Conservation (phyloP, 192 early-diverging fungal genomes). For the Coemansia sp. region DNA sequence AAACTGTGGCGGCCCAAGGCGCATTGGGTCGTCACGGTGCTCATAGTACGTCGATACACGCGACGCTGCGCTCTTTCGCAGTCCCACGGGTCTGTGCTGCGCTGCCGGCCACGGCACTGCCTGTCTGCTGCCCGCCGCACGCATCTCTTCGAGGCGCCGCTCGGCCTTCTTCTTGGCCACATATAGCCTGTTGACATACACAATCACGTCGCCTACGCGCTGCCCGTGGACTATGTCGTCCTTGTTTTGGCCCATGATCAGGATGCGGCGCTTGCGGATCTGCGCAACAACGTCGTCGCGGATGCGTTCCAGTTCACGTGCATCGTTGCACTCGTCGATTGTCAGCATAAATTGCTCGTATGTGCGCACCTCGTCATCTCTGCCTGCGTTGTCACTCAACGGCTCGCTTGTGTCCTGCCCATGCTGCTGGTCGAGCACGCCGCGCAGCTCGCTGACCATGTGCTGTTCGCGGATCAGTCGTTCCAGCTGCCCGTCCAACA, state of each 20-base stretch:
- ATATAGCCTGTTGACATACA: conserved; percentile 72
- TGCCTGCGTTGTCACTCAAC: conserved; percentile 1
- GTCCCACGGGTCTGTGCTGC: not conserved
- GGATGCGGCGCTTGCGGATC: conserved; percentile 61
- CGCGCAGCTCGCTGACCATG: conserved; percentile 68
- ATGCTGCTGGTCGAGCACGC: conserved; percentile 64
- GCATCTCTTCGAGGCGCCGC: conserved; percentile 59
- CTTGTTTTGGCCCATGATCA: conserved; percentile 57
- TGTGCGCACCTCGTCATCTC: conserved; percentile 22
- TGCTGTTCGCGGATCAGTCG: conserved; percentile 53
- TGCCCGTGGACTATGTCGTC: conserved; percentile 80
- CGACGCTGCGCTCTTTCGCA: not conserved
- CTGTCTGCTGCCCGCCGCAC: conserved; percentile 3
- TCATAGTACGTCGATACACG: conserved; percentile 46
- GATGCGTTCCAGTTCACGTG: conserved; percentile 61
- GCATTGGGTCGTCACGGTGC: conserved; percentile 41
- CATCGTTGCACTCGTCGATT: conserved; percentile 65
- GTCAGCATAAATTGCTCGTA: conserved; percentile 75
- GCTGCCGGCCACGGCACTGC: not conserved
- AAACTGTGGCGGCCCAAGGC: conserved; percentile 48
- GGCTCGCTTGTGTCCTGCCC: no score
- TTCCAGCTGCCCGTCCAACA: conserved; percentile 59
- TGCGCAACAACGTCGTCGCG: conserved; percentile 68
- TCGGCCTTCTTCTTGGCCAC: conserved; percentile 72
- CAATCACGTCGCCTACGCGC: conserved; percentile 65